Evolutionary conservation across 495 filamentous ascomycete species (phyloP).

Genomic region (Talaromyces adpressus): DNA sequence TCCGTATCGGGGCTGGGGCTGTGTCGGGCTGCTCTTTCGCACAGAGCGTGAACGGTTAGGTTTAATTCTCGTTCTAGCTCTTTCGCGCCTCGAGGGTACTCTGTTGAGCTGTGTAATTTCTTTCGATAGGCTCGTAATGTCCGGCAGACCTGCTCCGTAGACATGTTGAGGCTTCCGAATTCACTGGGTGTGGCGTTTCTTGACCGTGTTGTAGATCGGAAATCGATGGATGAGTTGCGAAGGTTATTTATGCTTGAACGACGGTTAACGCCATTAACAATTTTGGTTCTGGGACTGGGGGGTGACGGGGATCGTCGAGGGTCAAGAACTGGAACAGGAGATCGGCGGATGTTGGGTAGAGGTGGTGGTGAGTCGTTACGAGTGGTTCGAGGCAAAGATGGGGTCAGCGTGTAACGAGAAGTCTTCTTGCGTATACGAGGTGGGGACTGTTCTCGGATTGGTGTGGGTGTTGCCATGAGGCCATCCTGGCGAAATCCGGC

Average conservation of each 20-base stretch:
- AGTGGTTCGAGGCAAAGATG: slow-evolving; percentile 23
- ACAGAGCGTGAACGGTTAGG: slow-evolving; percentile 64
- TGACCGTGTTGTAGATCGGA: slow-evolving; percentile 35
- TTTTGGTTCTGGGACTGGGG: slow-evolving; percentile 28
- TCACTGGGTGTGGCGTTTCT: slow-evolving; percentile 47
- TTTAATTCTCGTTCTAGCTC: slow-evolving; percentile 77
- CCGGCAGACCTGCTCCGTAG: slow-evolving; percentile 74
- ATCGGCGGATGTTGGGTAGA: slow-evolving; percentile 29
- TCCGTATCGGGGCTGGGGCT: slow-evolving; percentile 24
- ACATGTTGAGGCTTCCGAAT: slow-evolving; percentile 61
- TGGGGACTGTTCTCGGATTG: slow-evolving; percentile 53
- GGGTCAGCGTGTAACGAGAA: slow-evolving; percentile 36
- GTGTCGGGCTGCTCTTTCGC: slow-evolving; percentile 32
- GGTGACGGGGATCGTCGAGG: slow-evolving; percentile 36
- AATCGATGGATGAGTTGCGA: slow-evolving; percentile 54
- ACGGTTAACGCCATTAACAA: slow-evolving; percentile 14
- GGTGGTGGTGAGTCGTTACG: slow-evolving; percentile 18
- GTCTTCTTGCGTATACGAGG: slow-evolving; percentile 52
- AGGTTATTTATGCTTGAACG: slow-evolving; percentile 16
- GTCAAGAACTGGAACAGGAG: slow-evolving; percentile 27
- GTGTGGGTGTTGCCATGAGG: slow-evolving; percentile 41
- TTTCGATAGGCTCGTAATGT: slow-evolving; percentile 77
- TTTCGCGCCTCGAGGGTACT: slow-evolving; percentile 56
- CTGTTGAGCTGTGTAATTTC: slow-evolving; percentile 59
- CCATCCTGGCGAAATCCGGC: slow-evolving; percentile 59